A percentile compares a stretch with the other conserved stretches of the same genome.
Conservation (phyloP, 768 basidiomycete genomes). For the Termitomyces titanicus region DNA sequence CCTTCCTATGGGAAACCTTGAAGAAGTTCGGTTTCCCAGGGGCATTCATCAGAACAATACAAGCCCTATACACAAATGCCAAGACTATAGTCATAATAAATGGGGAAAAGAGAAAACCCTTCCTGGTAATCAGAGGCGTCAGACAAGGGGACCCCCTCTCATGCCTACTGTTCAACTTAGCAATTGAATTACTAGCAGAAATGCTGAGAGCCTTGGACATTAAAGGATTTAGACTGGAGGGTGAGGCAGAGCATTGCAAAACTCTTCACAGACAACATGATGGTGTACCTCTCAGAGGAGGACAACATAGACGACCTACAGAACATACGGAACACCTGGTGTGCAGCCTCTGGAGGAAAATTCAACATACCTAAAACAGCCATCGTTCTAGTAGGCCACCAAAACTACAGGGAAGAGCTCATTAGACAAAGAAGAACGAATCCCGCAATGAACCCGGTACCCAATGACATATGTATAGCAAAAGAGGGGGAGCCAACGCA, state of each 20-base stretch:
- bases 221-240: constrained; percentile 22
- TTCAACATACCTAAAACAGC: constrained; percentile 41
- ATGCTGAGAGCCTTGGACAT: constrained; percentile 26
- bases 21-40: background rate
- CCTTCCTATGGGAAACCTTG: constrained; percentile 22
- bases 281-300: constrained; percentile 24
- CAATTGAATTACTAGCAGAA: constrained; percentile 8
- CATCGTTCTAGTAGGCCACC: constrained; percentile 29
- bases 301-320: constrained; percentile 25
- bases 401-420: constrained; percentile 13
- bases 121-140: constrained; percentile 5
- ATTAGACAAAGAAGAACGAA: constrained; percentile 2
- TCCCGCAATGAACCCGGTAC: constrained; percentile 9
- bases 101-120: constrained; percentile 2
- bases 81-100: background rate
- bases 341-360: constrained; percentile 32
- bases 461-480: constrained; percentile 20
- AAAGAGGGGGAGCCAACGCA: constrained; percentile 23
- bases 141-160: constrained; percentile 10
- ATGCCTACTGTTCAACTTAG: constrained; percentile 9
- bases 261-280: constrained; percentile 42
- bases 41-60: background rate
- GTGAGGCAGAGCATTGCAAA: constrained; percentile 14
- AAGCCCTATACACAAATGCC: no score
- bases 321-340: constrained; percentile 33